Evolutionary conservation across 2,329 filamentous ascomycete genomes (phyloP), one percentile per base, ranked within the genome.

Genomic region (Ophiosphaerella korrae): DNA sequence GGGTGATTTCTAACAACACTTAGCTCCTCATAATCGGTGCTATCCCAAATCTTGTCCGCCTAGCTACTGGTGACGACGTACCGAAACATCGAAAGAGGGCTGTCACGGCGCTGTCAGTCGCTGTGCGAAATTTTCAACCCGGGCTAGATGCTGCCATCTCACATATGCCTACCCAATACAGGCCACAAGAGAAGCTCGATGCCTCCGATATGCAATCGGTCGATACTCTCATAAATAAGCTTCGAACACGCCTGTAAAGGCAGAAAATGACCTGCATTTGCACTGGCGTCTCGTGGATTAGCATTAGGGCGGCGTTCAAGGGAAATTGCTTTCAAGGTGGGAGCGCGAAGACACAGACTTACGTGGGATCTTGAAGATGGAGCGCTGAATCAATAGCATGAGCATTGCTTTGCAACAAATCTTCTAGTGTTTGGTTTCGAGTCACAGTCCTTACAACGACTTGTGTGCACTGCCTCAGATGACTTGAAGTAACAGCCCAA

Each of bases 61-160:
- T 96, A 57, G 81, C 84, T 5, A 77, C 81, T 31, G 80, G 83
- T 37, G 85, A 85, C 51, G 78, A 87, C 57, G 77, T 83, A 45
- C 77, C 80, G 50, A 79, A 81, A 8, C 89, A 92, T 43, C 83
- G 92, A 60, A 87, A 89, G 73, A 99, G 97, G 82, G 91, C 92
- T 12, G 80, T 96, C 26, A 92, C 92, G 67, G 94, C 93, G 11
- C 81, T 99, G 41, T 96, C 91, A 70, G 93, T 88, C 12, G 88
- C 86, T 5, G 84, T 90, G 47, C 83, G 94, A 71, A 99, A 99
- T 74, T 96, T 90, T 73, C 93, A 96, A 77, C 89, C 91, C 1
- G 87, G 75, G 2, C 74, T 87, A 62, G 81, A 87, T 61, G 80
- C 80, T 57, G 71, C 87, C 23, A 81, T 93, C 75, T 87, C 91